These are phyloP conservation scores for Boletus semigastroideus DNA, from an alignment of 1,284 basidiomycete genomes.

Conservation along the genomic window DNA sequence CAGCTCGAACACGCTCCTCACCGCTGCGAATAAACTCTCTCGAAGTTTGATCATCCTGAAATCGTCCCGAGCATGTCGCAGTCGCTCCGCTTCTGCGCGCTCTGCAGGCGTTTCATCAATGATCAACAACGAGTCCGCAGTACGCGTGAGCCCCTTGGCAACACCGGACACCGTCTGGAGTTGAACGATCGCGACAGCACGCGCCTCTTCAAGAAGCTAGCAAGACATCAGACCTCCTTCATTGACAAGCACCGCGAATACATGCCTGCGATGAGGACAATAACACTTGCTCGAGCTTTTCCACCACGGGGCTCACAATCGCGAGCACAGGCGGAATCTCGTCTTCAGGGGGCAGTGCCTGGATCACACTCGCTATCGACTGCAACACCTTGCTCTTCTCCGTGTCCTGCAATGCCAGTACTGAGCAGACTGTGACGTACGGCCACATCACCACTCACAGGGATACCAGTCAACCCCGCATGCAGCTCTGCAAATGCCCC, in stretches of 20 bases:
- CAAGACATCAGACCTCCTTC: slow-evolving; percentile 6
- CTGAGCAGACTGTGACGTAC: neutral
- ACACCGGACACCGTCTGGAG: slow-evolving; percentile 80
- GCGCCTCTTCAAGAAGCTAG: slow-evolving; percentile 70
- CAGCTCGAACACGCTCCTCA: slow-evolving; percentile 62
- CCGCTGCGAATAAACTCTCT: slow-evolving; percentile 57
- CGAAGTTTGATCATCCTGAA: slow-evolving; percentile 62
- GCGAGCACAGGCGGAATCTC: slow-evolving; percentile 79
- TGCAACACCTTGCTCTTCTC: slow-evolving; percentile 89
- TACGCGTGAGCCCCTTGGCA: slow-evolving; percentile 79
- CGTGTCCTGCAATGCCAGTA: slow-evolving; percentile 55
- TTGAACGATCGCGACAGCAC: slow-evolving; percentile 59
- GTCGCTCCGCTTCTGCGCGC: slow-evolving; percentile 48
- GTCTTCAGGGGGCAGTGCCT: slow-evolving; percentile 76
- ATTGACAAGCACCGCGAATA: slow-evolving; percentile 1
- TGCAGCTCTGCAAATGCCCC: slow-evolving; percentile 82
- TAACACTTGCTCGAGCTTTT: slow-evolving; percentile 64
- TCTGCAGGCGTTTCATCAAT: slow-evolving; percentile 57
- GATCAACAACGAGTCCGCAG: slow-evolving; percentile 65
- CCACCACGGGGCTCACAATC: slow-evolving; percentile 74
- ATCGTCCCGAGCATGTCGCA: slow-evolving; percentile 65
- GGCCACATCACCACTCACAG: slow-evolving; percentile 46
- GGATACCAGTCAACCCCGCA: slow-evolving; percentile 69
- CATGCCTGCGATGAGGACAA: slow-evolving; percentile 51
- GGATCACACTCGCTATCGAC: slow-evolving; percentile 87